Evolutionary conservation across 2,329 filamentous ascomycete genomes (phyloP).

Genomic region (Cladosporium sp.): DNA sequence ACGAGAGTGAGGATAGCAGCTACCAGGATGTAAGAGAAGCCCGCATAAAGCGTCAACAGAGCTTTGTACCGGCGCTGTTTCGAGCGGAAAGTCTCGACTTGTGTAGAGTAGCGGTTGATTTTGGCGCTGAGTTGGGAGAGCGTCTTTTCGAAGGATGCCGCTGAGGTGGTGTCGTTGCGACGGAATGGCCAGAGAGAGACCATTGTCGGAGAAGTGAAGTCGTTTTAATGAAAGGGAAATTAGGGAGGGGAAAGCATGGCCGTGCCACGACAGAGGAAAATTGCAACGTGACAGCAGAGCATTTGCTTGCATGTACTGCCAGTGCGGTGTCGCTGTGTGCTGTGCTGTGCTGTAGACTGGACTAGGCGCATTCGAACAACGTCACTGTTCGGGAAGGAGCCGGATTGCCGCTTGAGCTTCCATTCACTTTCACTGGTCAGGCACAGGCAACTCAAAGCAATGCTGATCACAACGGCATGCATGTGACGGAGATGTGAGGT

Average conservation of each 20-base stretch:
- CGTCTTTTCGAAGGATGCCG: constrained; percentile 89
- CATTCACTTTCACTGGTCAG: background rate
- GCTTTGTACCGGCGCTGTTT: constrained; percentile 76
- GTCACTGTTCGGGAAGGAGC: constrained; percentile 8
- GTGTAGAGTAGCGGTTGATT: constrained; percentile 72
- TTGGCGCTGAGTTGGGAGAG: constrained; percentile 79
- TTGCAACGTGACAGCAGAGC: background rate
- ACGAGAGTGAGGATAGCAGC: constrained; percentile 79
- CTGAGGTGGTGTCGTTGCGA: constrained; percentile 79
- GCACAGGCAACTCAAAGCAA: background rate
- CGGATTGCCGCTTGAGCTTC: background rate
- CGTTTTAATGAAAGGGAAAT: background rate
- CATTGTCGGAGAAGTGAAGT: constrained; percentile 52
- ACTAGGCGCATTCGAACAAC: background rate
- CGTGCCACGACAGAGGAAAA: background rate
- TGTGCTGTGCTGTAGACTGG: constrained; percentile 2
- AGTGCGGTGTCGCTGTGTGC: background rate
- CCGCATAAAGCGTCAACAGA: constrained; percentile 85
- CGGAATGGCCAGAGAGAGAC: constrained; percentile 85
- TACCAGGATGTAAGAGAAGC: constrained; percentile 87
- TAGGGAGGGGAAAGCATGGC: background rate
- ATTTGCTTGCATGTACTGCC: constrained; percentile 7
- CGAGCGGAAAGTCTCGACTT: constrained; percentile 71
- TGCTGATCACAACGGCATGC: background rate
- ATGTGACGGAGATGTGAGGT: background rate